A percentile compares a stretch with the other conserved stretches of the same genome.
Evolutionary conservation across 1,139 yeast species (phyloP).

Genomic region (Meyerozyma smithsonii): DNA sequence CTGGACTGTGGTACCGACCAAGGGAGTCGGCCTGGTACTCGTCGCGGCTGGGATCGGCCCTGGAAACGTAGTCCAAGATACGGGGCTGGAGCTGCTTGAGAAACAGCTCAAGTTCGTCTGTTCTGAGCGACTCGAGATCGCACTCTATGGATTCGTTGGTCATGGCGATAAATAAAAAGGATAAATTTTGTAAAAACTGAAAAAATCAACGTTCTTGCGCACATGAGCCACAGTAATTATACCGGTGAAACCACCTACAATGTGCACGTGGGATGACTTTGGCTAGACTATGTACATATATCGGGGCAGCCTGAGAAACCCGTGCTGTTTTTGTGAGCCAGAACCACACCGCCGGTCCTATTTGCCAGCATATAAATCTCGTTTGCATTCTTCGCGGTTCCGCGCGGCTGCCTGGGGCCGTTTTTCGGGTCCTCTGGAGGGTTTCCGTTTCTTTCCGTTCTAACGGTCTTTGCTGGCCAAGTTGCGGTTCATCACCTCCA

Average conservation of each 20-base stretch:
- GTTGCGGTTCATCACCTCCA: constrained; percentile 51
- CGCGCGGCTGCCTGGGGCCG: no score
- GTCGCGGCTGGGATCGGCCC: constrained; percentile 28
- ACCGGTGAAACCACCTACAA: no score
- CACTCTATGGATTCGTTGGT: constrained; percentile 8
- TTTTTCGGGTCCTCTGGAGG: no score
- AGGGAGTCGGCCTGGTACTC: constrained; percentile 26
- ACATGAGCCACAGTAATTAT: neutral
- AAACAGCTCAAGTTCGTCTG: constrained; percentile 33
- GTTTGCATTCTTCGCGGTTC: no score
- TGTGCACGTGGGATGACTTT: no score
- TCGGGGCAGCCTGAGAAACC: no score
- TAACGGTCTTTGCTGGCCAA: constrained; percentile 26
- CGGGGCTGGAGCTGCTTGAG: constrained; percentile 32
- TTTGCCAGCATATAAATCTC: no score
- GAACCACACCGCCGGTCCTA: no score
- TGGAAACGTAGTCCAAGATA: constrained; percentile 30
- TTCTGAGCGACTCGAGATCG: constrained; percentile 32
- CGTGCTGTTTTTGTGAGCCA: no score
- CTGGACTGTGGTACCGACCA: constrained; percentile 38
- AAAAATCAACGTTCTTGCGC: neutral
- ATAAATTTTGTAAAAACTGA: neutral
- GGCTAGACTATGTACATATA: no score
- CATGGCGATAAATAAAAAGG: neutral
- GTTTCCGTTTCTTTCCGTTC: no score